Base-by-base conservation (phyloP, 306 rosid species). In the Glycine latifolia region DNA sequence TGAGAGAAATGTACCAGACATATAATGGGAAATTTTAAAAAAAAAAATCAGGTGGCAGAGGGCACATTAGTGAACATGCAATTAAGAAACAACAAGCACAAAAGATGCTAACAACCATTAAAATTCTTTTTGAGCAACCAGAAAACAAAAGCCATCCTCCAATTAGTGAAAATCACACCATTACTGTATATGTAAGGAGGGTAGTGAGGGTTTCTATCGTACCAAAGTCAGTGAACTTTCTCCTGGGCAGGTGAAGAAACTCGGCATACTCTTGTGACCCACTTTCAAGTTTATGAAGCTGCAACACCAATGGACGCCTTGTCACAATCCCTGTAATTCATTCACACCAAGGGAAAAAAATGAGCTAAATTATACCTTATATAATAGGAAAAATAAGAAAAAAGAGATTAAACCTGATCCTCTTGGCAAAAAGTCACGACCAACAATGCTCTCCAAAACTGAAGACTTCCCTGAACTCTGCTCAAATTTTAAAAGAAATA, bases 401-500 rank as follows among this genome's bases (percentile, higher is more conserved):
- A 15, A 12, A 60, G 5, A 39, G 10, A 39, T 10, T 80, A 8
- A 72, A 95, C 99, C 99, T 87, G 99, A 95, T 85, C 99, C 99
- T 84, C 99, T 86, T 2, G 99, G 99, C 69, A 95, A 93, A 86
- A 95, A 95, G 81, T 95, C 99, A 73, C 99, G 98, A 15, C 99
- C 99, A 44, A 95, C 99, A 70, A 93, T 93, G 77, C 98, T 95
- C 90, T 95, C 99, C 89, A 95, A 78, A 65, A 95, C 98, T 13
- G 99, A 95, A 83, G 98, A 95, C 81, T 95, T 95, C 10, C 99
- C 99, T 0, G 99, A 95, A 89, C 99, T 95, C 99, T 95, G 96
- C 63, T 60, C 67, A 41, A 46, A 43, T 61, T 67, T 67, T 4
- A 55, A 67, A 76, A 16, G 37, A 46, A 26, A 71, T 6, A 39